phyloP scores from a whole-genome alignment of 164 flowering plant species.

The Echeveria elegans region DNA sequence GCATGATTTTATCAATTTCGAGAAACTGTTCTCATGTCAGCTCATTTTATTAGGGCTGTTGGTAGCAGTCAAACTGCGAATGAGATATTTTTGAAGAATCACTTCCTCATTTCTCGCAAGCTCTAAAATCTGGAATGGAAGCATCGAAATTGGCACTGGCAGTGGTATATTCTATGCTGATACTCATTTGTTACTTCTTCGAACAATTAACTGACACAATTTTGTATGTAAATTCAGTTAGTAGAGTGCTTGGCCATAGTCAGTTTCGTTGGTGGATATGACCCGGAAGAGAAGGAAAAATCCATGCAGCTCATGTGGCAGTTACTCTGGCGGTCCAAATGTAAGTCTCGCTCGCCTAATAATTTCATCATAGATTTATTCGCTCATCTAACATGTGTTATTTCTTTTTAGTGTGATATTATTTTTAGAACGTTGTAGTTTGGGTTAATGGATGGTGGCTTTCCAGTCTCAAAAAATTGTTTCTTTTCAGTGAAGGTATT shows the following conservation, averaged over 20 bases:
- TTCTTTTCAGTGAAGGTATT: constrained; percentile 23
- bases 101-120: neutral
- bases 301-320: too few species aligned
- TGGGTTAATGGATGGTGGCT: too few species aligned
- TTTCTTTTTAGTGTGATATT: too few species aligned
- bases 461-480: constrained; percentile 29
- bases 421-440: too few species aligned
- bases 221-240: constrained; percentile 28
- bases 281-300: constrained; percentile 49
- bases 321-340: constrained; percentile 56
- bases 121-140: neutral
- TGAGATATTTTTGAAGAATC: neutral
- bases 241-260: constrained; percentile 68
- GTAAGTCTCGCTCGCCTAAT: constrained; percentile 25
- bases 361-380: too few species aligned
- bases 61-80: neutral
- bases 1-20: neutral
- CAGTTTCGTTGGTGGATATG: constrained; percentile 71
- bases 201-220: too few species aligned
- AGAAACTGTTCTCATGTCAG: neutral
- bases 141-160: neutral
- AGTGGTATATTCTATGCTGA: neutral
- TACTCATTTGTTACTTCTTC: too few species aligned
- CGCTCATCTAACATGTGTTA: neutral
- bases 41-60: neutral